Conservation (phyloP, 805 yeast genomes). For the Torulaspora delbrueckii region DNA sequence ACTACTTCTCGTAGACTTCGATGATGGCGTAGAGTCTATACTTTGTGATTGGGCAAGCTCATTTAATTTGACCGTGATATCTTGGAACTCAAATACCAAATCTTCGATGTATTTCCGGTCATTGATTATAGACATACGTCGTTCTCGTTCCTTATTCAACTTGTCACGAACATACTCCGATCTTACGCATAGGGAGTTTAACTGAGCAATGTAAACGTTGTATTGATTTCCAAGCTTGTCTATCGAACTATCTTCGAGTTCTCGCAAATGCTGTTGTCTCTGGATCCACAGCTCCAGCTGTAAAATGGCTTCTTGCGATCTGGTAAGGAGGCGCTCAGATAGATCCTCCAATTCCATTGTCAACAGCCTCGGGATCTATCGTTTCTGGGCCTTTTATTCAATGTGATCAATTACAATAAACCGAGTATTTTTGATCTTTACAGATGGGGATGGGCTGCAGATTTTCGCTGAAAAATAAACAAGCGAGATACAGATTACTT, state of each 20-base stretch:
- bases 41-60: constrained; percentile 18
- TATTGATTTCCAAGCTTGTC: constrained; percentile 15
- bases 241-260: constrained; percentile 8
- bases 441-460: background rate
- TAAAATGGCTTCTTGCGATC: constrained; percentile 31
- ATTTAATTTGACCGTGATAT: constrained; percentile 24
- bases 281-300: constrained; percentile 31
- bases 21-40: constrained; percentile 16
- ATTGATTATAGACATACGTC: constrained; percentile 3
- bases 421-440: background rate
- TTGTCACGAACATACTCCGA: constrained; percentile 24
- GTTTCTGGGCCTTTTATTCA: background rate
- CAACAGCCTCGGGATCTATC: background rate
- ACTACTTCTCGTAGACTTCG: constrained; percentile 16
- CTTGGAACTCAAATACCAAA: constrained; percentile 27
- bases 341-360: constrained; percentile 22
- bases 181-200: constrained; percentile 26
- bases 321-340: constrained; percentile 24
- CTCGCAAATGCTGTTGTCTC: constrained; percentile 18
- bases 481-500: background rate
- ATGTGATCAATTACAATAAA: background rate
- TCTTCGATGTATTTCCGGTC: constrained; percentile 21
- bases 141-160: constrained; percentile 11
- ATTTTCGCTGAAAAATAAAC: constrained; percentile 4
- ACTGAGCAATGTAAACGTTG: constrained; percentile 25